A percentile compares a stretch with the other conserved stretches of the same genome.
Evolutionary conservation across 2,329 filamentous ascomycete species (phyloP).

Genomic region (Diaporthe sp.): DNA sequence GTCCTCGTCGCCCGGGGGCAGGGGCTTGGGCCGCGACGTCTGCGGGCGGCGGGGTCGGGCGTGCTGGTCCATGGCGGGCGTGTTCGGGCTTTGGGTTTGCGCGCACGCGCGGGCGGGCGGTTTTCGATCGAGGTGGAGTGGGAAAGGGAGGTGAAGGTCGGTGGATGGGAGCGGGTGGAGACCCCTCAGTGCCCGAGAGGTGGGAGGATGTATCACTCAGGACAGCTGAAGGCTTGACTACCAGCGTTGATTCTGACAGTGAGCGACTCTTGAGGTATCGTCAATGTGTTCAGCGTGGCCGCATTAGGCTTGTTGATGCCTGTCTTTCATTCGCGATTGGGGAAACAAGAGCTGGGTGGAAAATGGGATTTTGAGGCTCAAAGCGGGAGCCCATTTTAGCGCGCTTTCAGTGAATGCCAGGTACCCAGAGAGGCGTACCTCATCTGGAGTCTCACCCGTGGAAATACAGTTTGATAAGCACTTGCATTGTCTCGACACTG

Average conservation of each 20-base stretch:
- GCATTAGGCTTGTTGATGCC: slow-evolving; percentile 18
- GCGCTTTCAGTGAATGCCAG: slow-evolving; percentile 3
- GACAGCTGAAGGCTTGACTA: background rate
- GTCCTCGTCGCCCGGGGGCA: slow-evolving; percentile 85
- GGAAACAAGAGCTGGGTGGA: background rate
- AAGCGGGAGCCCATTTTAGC: slow-evolving; percentile 24
- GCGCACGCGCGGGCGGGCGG: background rate
- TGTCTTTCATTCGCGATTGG: background rate
- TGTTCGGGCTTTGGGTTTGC: background rate
- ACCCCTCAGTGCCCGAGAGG: slow-evolving; percentile 28
- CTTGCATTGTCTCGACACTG: background rate
- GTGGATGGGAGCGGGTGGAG: slow-evolving; percentile 8
- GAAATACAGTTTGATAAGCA: slow-evolving; percentile 3
- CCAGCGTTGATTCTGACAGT: background rate
- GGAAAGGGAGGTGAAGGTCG: slow-evolving; percentile 31
- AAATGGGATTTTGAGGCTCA: slow-evolving; percentile 19
- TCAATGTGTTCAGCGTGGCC: background rate
- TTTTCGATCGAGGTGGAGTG: slow-evolving; percentile 19
- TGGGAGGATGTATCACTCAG: slow-evolving; percentile 3
- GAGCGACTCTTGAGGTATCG: background rate
- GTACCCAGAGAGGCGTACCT: background rate
- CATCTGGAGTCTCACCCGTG: background rate
- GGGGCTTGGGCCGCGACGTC: slow-evolving; percentile 76
- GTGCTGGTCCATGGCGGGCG: slow-evolving; percentile 46
- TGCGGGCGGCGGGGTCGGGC: slow-evolving; percentile 50